phyloP scores from a whole-genome alignment of 176 grass and related monocot species.

The Phoenix roebelenii region DNA sequence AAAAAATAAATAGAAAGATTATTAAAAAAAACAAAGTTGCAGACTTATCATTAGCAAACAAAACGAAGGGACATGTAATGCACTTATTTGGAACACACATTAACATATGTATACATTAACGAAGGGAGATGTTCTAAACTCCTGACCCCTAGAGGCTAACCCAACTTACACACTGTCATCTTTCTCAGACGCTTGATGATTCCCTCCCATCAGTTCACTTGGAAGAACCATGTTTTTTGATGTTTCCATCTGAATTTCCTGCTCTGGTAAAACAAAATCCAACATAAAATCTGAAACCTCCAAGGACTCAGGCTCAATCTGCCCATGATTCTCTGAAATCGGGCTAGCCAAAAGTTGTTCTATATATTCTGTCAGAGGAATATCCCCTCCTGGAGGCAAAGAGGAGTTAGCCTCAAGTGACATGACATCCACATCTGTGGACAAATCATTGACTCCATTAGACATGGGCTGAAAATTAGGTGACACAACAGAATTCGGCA shows the following conservation, averaged over 20 bases:
- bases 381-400: background rate
- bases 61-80: too few relatives aligned
- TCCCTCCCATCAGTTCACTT: background rate
- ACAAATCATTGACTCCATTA: background rate
- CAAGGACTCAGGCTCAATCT: background rate
- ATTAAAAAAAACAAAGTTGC: background rate
- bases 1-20: background rate
- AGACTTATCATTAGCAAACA: too few relatives aligned
- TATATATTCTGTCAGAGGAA: constrained; percentile 1
- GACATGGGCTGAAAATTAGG: background rate
- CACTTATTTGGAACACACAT: background rate
- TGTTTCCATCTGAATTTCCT: background rate
- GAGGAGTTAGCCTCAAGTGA: background rate
- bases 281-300: background rate
- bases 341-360: constrained; percentile 7
- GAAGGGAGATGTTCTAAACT: background rate
- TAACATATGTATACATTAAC: too few relatives aligned
- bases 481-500: background rate
- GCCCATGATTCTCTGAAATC: background rate
- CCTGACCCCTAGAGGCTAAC: background rate
- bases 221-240: background rate
- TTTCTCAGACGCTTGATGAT: background rate
- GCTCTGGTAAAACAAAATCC: constrained; percentile 3
- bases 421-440: background rate
- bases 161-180: background rate